phyloP scores from a whole-genome alignment of 2,329 filamentous ascomycete species.

The Apiospora aurea region DNA sequence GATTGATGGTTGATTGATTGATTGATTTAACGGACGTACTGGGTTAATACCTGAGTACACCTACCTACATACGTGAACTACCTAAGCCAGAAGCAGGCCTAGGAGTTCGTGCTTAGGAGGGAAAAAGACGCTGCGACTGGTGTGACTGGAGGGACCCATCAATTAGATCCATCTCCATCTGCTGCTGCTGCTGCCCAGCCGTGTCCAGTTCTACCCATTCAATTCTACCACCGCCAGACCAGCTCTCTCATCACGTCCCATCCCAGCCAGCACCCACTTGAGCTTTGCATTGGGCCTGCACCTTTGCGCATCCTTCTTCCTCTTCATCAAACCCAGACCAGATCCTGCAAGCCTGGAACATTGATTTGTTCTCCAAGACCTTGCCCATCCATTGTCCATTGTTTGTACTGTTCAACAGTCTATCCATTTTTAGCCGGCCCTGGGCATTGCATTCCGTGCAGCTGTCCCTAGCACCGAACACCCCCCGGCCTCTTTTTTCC shows the following conservation, averaged over 20 bases:
- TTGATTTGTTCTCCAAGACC: constrained; percentile 17
- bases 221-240: background rate
- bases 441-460: constrained; percentile 15
- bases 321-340: constrained; percentile 11
- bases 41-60: background rate
- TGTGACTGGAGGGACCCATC: background rate
- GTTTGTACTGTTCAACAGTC: constrained; percentile 14
- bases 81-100: background rate
- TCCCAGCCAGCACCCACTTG: constrained; percentile 17
- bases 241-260: background rate
- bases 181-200: background rate
- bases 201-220: constrained; percentile 10
- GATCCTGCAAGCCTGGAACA: constrained; percentile 15
- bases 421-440: constrained; percentile 13
- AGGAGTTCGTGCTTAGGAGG: background rate
- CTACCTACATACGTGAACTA: background rate
- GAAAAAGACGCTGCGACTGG: constrained; percentile 8
- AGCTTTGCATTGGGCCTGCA: constrained; percentile 19
- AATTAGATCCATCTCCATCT: background rate
- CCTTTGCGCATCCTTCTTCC: constrained; percentile 17
- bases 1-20: background rate
- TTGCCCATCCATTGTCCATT: background rate
- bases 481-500: constrained; percentile 20
- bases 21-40: background rate
- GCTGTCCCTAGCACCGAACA: background rate